These are phyloP conservation scores for Aspergillus costaricaensis DNA, from an alignment of 2,329 filamentous ascomycete genomes.

Conservation along the genomic window DNA sequence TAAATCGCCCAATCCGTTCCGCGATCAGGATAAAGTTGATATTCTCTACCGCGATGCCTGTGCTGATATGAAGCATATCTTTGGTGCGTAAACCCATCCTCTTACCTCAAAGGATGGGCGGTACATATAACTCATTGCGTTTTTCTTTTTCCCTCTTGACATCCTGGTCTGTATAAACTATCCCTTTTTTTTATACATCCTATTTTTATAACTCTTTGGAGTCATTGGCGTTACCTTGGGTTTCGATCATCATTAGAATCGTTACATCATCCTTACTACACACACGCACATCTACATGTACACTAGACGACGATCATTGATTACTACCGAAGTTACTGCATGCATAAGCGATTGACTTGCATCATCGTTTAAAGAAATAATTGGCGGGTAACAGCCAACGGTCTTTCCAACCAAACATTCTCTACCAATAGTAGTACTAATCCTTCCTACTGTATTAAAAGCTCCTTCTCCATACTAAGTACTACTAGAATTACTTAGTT, in stretches of 20 bases:
- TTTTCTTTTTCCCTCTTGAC: neutral
- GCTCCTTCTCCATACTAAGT: too few relatives aligned
- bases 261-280: neutral
- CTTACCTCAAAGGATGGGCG: too few relatives aligned
- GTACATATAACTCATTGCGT: too few relatives aligned
- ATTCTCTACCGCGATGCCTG: constrained; percentile 47
- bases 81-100: constrained; percentile 26
- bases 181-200: neutral
- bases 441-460: too few relatives aligned
- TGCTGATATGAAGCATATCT: constrained; percentile 46
- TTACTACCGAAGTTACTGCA: too few relatives aligned
- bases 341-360: neutral
- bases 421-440: too few relatives aligned
- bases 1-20: constrained; percentile 51
- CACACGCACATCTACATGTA: neutral
- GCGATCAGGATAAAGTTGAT: constrained; percentile 46
- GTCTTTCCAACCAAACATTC: too few relatives aligned
- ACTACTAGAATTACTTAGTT: too few relatives aligned
- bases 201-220: neutral
- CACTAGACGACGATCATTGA: neutral
- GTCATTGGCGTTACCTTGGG: neutral
- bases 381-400: too few relatives aligned
- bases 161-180: neutral
- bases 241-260: neutral
- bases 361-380: neutral